Evolutionary conservation across 108 stramenopile species (phyloP), one percentile per base, ranked within the genome.

Genomic region (Fragilaria crotonensis): DNA sequence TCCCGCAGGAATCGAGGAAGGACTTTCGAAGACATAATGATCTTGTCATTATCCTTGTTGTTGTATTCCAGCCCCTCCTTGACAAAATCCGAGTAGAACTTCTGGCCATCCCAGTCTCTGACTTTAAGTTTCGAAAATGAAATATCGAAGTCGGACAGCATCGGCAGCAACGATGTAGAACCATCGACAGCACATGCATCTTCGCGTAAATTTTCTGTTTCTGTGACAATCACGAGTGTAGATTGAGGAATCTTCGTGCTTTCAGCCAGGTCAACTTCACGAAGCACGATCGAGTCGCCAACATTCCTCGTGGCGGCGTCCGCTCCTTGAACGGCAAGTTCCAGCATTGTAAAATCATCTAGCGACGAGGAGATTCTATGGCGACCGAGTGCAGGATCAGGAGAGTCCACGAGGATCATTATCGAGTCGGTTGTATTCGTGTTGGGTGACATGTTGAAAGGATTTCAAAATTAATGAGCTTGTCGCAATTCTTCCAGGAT

Each of bases 11-110:
- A 11, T 41, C 1, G 68, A 63, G 26, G 62, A 63, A 5, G 68
- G 68, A 63, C 59, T 60, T 46, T 70, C 68, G 51, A 63, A 70
- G 2, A 70, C 68, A 70, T 70, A 48, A 70, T 48, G 21, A 63
- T 62, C 14, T 57, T 27, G 19, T 54, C 36, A 19, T 50, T 14
- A 18, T 59, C 20, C 26, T 52, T 33, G 33, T 31, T 51, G 19
- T 30, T n/a, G 25, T 58, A 63, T 20, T 63, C 62, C 18, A 62
- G 54, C 14, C 68, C 68, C 23, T 64, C 62, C 49, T 70, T 62
- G 48, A 70, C 63, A 33, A 44, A 70, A 21, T 70, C 68, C n/a
- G 68, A 70, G 36, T 70, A 70, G 36, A 25, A 57, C 19, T 48
- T 54, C 27, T 51, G 51, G 22, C 48, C 32, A 29, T 55, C 54